Evolutionary conservation across 129 eudicot species (phyloP), one percentile per base, ranked within the genome.

Genomic region (Chrysanthemum seticuspe): DNA sequence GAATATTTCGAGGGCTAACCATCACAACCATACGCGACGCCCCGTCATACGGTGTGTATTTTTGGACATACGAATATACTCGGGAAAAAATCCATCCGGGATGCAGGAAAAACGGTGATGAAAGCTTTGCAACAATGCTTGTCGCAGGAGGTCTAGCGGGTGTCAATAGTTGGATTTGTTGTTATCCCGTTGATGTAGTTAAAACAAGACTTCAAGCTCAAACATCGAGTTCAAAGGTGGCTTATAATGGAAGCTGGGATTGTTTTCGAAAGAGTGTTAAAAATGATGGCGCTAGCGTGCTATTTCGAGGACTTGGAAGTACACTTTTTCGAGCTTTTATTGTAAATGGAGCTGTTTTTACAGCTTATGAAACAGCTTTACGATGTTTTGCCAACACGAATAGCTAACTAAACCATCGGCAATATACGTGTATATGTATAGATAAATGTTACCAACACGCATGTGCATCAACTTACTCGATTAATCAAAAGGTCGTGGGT

Each of bases 61-160:
- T 92, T 63, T 85, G 85, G 89, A 81, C 89, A 5, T 92, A 92
- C 61, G 95, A 92, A 73, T 87, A 77, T 70, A 64, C 71, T 8
- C 58, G 91, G 45, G 98, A 92, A 72, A 71, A 66, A 36, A 77
- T 89, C 15, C 96, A 89, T 44, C 94, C 91, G 4, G 97, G 97
- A 0, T 92, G 96, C 62, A 80, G 96, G 54, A 79, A 78, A 70
- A 75, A 18, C 15, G 88, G 96, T 25, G 82, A 87, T 52, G 96
- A 85, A 74, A 87, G 74, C 66, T 78, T 74, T 61, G 56, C 67
- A 6, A 92, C 98, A 0, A 92, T 92, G 91, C 78, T 92, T 10
- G 59, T 83, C 0, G 89, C 96, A 0, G 96, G 98, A 53, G 98
- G 96, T 0, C 83, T 87, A 4, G 96, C 91, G 6, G 98, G 98